These are phyloP conservation scores for Trametes polyzona DNA, from an alignment of 1,284 basidiomycete species.

Conservation along the genomic window DNA sequence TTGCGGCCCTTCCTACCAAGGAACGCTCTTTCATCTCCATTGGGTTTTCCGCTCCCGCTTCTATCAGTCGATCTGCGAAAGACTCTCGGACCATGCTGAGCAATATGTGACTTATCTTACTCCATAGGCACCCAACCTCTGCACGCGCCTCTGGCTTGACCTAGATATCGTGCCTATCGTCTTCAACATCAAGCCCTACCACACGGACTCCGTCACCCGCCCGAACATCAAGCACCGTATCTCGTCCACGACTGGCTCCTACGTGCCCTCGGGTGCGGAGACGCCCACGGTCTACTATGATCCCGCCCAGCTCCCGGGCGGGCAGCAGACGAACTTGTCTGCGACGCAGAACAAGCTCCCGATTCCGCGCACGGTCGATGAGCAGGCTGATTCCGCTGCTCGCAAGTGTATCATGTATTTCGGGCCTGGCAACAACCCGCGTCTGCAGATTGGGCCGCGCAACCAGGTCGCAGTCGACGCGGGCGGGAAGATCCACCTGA, in stretches of 20 bases:
- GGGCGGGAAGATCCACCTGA: conserved; percentile 76
- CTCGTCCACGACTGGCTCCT: conserved; percentile 74
- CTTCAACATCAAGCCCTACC: conserved; percentile 82
- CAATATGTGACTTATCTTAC: conserved; percentile 1
- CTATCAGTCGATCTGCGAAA: neutral
- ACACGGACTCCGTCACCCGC: conserved; percentile 73
- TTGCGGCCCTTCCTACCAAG: neutral
- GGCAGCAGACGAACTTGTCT: conserved; percentile 42
- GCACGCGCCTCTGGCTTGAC: conserved; percentile 77
- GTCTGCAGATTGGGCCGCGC: conserved; percentile 74
- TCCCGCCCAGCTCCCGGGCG: conserved; percentile 46
- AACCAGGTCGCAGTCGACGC: conserved; percentile 83
- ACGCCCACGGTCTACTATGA: conserved; percentile 73
- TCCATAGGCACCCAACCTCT: conserved; percentile 67
- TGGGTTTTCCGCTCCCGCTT: neutral
- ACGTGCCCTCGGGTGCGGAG: conserved; percentile 71
- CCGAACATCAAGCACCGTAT: conserved; percentile 80
- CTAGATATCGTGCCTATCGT: conserved; percentile 79
- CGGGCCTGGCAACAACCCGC: conserved; percentile 79
- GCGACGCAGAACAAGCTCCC: conserved; percentile 61
- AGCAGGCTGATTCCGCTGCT: conserved; percentile 82
- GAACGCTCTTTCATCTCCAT: neutral
- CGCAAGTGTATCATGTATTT: conserved; percentile 83
- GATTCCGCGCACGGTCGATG: conserved; percentile 75
- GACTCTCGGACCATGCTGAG: neutral